A percentile compares a stretch with the other conserved stretches of the same genome.
These are phyloP conservation scores for Chaetothyriales sp. DNA, from an alignment of 2,329 filamentous ascomycete genomes.

Conservation along the genomic window DNA sequence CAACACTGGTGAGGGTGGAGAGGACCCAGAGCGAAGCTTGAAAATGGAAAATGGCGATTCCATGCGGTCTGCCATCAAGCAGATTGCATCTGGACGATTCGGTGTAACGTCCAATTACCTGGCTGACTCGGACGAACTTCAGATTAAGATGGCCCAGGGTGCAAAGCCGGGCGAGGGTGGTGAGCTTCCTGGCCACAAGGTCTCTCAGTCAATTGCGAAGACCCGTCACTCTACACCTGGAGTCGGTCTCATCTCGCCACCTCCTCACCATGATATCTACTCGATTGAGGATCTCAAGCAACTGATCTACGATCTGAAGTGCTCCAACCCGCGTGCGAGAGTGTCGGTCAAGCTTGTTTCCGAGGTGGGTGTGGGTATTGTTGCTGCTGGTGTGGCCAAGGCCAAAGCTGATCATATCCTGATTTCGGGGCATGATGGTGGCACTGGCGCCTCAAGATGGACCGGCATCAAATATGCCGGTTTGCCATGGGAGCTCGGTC, in stretches of 20 bases:
- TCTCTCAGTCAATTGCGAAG: constrained; percentile 81
- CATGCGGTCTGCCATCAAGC: constrained; percentile 95
- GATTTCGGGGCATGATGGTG: constrained; percentile 92
- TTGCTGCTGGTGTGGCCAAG: constrained; percentile 93
- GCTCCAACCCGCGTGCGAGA: constrained; percentile 78
- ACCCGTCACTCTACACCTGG: constrained; percentile 93
- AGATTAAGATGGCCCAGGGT: constrained; percentile 99
- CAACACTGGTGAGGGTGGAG: constrained; percentile 93
- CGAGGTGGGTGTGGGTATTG: constrained; percentile 92
- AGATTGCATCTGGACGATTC: constrained; percentile 89
- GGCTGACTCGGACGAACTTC: constrained; percentile 85
- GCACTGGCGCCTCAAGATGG: constrained; percentile 91
- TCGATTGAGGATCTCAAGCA: constrained; percentile 97
- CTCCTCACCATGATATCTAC: constrained; percentile 96
- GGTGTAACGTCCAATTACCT: constrained; percentile 92
- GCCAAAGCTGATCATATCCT: constrained; percentile 94
- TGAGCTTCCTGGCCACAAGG: constrained; percentile 93
- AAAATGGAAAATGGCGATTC: constrained; percentile 82
- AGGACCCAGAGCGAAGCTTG: constrained; percentile 80
- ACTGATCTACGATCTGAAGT: constrained; percentile 94
- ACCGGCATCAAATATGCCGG: constrained; percentile 98
- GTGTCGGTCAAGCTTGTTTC: constrained; percentile 96
- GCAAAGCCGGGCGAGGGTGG: constrained; percentile 96
- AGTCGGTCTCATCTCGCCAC: constrained; percentile 88
- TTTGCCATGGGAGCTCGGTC: constrained; percentile 89